phyloP scores from a whole-genome alignment of 75 land plant species.

The Cupressus sempervirens region DNA sequence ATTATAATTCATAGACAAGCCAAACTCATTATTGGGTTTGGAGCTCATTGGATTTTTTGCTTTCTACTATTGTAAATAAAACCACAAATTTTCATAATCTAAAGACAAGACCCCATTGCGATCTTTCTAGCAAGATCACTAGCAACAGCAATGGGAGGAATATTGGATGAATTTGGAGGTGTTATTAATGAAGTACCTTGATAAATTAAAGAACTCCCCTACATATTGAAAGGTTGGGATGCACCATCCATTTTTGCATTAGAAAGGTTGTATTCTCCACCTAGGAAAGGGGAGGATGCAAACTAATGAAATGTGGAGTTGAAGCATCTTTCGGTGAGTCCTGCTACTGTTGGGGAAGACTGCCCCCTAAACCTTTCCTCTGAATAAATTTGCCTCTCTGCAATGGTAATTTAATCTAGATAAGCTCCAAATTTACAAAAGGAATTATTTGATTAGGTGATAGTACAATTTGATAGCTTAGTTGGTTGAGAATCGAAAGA shows the following conservation, averaged over 20 bases:
- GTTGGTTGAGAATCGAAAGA: too few relatives aligned
- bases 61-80: background rate
- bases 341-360: background rate
- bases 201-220: background rate
- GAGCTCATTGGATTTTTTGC: background rate
- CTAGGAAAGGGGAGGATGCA: background rate
- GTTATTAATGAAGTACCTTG: background rate
- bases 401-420: too few relatives aligned
- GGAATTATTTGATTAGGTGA: too few relatives aligned
- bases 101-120: background rate
- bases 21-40: background rate
- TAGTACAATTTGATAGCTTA: too few relatives aligned
- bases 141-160: background rate
- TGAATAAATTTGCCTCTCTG: background rate
- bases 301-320: background rate
- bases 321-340: background rate
- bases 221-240: background rate
- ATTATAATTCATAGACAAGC: background rate
- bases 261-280: background rate
- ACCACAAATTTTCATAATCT: background rate
- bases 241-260: background rate
- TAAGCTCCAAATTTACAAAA: too few relatives aligned
- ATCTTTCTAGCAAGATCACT: background rate
- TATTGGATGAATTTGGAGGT: background rate
- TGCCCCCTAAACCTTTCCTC: background rate